Base-by-base conservation (phyloP, 306 rosid species). In the Sicyos baderoa region DNA sequence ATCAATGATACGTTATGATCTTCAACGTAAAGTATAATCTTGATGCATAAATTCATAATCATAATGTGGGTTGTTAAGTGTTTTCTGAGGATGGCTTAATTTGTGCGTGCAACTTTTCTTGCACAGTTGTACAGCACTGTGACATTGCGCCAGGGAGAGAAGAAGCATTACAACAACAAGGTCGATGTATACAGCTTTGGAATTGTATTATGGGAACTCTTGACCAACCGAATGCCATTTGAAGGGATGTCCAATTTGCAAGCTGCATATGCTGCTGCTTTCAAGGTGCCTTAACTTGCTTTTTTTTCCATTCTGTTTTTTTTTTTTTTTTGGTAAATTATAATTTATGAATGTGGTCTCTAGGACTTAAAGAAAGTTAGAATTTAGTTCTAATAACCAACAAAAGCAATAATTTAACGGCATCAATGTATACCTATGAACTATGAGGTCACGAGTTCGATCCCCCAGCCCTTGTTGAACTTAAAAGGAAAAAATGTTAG, bases 221-320 rank as follows among this genome's bases (percentile, higher is more conserved):
- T 93, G 82, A 93, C 99, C 59, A 93, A 93, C 71, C 97, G 99
- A 58, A 88, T 93, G 99, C 99, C 99, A 15, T 93, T 93, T 68
- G 99, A 93, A 78, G 99, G 99, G 81, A 93, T 93, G 99, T 93
- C 99, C 45, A 93, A 93, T 85, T 82, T 93, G 81, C 99, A 93
- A 81, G 99, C 99, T 65, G 98, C 98, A 44, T 93, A 93, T 79
- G 97, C 97, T 65, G 98, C 98, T 77, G 99, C 99, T 48, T 93
- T 93, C 75, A 93, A 93, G 99, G 99, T 93, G 77, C 68, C 21
- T 74, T 35, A 75, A 58, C 44, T 48, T 37, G 27, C 69, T 56
- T 32, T 29, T 10, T 1, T 37, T 56, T 76, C 58, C 4, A 54
- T 56, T 68, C 29, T 25, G 29, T 64, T 59, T 15, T 19, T 37